Percentiles rank a stretch among this genome's conserved stretches.
phyloP scores from a whole-genome alignment of 257 asterid genomes.

The Cruciata laevipes region DNA sequence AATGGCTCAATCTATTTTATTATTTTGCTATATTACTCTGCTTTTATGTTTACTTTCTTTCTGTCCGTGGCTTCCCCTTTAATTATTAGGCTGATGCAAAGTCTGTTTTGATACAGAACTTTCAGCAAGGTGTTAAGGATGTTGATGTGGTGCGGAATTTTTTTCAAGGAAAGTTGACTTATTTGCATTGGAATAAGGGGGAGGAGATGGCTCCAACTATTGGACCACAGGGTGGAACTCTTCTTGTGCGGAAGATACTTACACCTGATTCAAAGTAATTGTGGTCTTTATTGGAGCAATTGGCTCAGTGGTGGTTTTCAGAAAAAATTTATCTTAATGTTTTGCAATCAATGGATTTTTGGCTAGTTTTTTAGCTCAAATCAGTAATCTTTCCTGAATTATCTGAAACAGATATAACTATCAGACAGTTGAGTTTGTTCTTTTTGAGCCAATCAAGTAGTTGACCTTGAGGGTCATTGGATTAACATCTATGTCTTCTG shows the following conservation, averaged over 20 bases:
- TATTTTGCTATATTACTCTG: not conserved
- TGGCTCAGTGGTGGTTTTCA: not conserved
- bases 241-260: slow-evolving; percentile 83
- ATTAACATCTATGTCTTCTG: not conserved
- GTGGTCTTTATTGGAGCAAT: not conserved
- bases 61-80: not conserved
- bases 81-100: not conserved
- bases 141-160: slow-evolving; percentile 47
- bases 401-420: not conserved
- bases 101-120: slow-evolving; percentile 39
- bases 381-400: not conserved
- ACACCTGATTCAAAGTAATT: slow-evolving; percentile 53
- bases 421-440: not conserved
- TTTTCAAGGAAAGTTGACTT: slow-evolving; percentile 66
- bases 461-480: not conserved
- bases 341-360: not conserved
- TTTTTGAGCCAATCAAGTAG: not conserved
- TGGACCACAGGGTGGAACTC: slow-evolving; percentile 62
- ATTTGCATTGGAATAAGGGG: slow-evolving; percentile 68
- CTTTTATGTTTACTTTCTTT: not conserved
- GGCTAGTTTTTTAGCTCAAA: not conserved
- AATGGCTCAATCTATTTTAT: not conserved
- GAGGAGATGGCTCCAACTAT: slow-evolving; percentile 71
- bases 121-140: slow-evolving; percentile 33
- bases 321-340: not conserved